Conservation (phyloP, 1,284 basidiomycete species). For the Schizopora paradoxa region DNA sequence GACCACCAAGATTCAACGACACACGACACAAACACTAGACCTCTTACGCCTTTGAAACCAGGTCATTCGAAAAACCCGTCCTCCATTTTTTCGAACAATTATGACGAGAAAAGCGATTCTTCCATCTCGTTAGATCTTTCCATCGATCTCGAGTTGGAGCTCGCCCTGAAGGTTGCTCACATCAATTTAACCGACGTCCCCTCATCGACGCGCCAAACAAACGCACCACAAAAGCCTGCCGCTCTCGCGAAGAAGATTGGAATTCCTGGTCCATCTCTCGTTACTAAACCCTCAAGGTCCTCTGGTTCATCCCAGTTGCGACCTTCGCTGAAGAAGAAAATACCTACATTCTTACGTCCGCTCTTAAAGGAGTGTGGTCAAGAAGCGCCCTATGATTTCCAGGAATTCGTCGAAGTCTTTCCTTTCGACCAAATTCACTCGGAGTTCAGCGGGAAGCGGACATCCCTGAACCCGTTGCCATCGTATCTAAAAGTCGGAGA, state of each 20-base stretch:
- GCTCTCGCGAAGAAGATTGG: too few species aligned
- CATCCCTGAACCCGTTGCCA: conserved; percentile 19
- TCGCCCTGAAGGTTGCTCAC: conserved; percentile 15
- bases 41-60: too few species aligned
- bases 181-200: conserved; percentile 5
- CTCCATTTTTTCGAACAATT: too few species aligned
- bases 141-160: conserved; percentile 14
- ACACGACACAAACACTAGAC: too few species aligned
- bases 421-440: conserved; percentile 51
- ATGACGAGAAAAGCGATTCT: too few species aligned
- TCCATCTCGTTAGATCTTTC: conserved; percentile 1
- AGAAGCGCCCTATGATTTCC: conserved; percentile 64
- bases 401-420: conserved; percentile 72
- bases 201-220: background rate
- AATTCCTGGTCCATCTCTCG: background rate
- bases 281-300: background rate
- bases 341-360: conserved; percentile 50
- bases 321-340: too few species aligned
- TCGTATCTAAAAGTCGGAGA: conserved; percentile 86
- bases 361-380: conserved; percentile 66
- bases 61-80: too few species aligned
- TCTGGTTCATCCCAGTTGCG: conserved; percentile 19
- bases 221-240: background rate
- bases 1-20: too few species aligned
- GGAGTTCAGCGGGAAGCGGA: conserved; percentile 25